phyloP scores from a whole-genome alignment of 306 rosid genomes.

The Vachellia collinsii region DNA sequence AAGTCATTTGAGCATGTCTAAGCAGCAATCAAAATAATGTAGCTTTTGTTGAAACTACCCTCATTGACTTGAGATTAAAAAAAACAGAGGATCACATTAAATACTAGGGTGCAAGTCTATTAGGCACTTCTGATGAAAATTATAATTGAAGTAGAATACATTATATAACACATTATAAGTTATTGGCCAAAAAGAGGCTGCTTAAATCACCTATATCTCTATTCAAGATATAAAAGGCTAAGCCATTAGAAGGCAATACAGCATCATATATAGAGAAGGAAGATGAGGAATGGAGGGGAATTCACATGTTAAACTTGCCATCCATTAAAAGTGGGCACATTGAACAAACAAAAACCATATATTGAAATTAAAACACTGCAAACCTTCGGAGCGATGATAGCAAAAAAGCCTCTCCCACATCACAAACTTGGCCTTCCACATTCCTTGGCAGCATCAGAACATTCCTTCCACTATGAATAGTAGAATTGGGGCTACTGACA shows the following conservation, averaged over 20 bases:
- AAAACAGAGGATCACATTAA: not conserved
- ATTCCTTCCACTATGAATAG: constrained; percentile 72
- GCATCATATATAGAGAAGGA: constrained; percentile 3
- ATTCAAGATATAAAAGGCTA: not conserved
- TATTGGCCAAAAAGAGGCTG: not conserved
- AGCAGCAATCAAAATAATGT: not conserved
- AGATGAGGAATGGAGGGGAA: not conserved
- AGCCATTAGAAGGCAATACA: not conserved
- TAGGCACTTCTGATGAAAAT: not conserved
- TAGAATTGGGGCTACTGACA: constrained; percentile 58
- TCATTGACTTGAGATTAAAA: not conserved
- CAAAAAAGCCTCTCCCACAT: constrained; percentile 83
- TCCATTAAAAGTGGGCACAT: constrained; percentile 1
- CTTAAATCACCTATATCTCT: not conserved
- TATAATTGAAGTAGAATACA: not conserved
- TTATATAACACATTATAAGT: not conserved
- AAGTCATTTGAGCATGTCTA: not conserved
- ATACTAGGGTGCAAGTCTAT: not conserved
- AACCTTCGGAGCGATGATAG: constrained; percentile 88
- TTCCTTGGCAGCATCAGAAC: constrained; percentile 60
- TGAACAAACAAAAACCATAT: not conserved
- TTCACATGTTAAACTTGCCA: not conserved
- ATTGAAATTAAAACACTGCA: constrained; percentile 14
- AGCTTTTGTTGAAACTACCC: not conserved
- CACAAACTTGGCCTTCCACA: constrained; percentile 74